phyloP scores from a whole-genome alignment of 2,329 filamentous ascomycete species.

The Trichoderma hamatum region DNA sequence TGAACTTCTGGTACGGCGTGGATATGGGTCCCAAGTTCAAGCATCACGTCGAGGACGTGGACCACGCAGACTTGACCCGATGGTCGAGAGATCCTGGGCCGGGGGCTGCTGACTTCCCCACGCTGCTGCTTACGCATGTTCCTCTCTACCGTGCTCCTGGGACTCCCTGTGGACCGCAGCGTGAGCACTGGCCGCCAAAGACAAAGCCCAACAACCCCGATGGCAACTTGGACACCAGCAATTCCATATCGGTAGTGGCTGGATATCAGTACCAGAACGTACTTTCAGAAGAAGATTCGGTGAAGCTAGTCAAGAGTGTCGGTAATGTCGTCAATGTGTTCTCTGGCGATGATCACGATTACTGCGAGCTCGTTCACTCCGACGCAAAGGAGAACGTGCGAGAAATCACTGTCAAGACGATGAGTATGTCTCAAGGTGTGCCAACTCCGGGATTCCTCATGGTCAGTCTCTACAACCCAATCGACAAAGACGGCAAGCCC shows the following conservation, averaged over 20 bases:
- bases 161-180: conserved; percentile 83
- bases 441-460: conserved; percentile 84
- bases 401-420: conserved; percentile 94
- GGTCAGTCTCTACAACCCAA: conserved; percentile 88
- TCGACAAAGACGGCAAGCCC: conserved; percentile 63
- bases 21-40: conserved; percentile 57
- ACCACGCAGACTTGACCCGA: conserved; percentile 45
- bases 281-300: conserved; percentile 74
- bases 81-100: conserved; percentile 46
- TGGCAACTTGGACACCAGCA: conserved; percentile 66
- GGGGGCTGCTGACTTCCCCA: conserved; percentile 69
- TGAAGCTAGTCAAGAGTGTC: conserved; percentile 73
- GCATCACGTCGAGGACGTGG: conserved; percentile 62
- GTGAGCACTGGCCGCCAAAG: conserved; percentile 80
- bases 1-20: conserved; percentile 67
- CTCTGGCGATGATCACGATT: conserved; percentile 96
- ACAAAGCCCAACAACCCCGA: conserved; percentile 62
- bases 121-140: conserved; percentile 87
- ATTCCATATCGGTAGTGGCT: conserved; percentile 73
- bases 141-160: conserved; percentile 81
- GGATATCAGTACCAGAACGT: conserved; percentile 99
- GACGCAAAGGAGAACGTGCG: conserved; percentile 65
- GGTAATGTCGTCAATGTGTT: conserved; percentile 86
- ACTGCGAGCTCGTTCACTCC: conserved; percentile 85
- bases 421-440: conserved; percentile 96